Evolutionary conservation across 768 basidiomycete species (phyloP).

Genomic region (Russula ochroleuca): DNA sequence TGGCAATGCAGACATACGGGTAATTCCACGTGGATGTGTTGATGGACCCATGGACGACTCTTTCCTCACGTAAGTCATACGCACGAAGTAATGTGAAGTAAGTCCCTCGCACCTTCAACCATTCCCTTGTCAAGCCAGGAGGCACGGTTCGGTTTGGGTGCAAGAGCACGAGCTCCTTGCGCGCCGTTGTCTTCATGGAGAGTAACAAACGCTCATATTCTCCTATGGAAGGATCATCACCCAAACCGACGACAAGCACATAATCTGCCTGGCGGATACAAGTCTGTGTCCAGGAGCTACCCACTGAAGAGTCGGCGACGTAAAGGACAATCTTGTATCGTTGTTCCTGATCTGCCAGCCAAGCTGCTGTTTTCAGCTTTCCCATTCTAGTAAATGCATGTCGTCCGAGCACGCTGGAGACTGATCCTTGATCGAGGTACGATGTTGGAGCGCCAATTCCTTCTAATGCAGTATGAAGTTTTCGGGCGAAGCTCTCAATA

Average conservation of each 20-base stretch:
- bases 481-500: conserved; percentile 83
- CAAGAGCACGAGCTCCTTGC: conserved; percentile 91
- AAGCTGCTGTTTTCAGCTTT: conserved; percentile 89
- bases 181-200: conserved; percentile 96
- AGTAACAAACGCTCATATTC: conserved; percentile 92
- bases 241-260: conserved; percentile 91
- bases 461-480: conserved; percentile 83
- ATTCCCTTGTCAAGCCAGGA: conserved; percentile 90
- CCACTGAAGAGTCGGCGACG: conserved; percentile 92
- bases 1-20: conserved; percentile 45
- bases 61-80: conserved; percentile 34
- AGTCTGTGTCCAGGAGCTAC: conserved; percentile 96
- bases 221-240: conserved; percentile 83
- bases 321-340: conserved; percentile 91
- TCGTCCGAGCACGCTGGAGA: conserved; percentile 85
- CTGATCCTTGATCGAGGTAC: conserved; percentile 89
- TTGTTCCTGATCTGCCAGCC: conserved; percentile 96
- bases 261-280: conserved; percentile 97
- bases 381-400: conserved; percentile 97
- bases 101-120: conserved; percentile 68
- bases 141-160: conserved; percentile 87
- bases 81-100: not conserved
- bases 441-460: conserved; percentile 91
- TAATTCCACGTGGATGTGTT: conserved; percentile 92
- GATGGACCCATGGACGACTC: conserved; percentile 95